A percentile compares a stretch with the other conserved stretches of the same genome.
Conservation (phyloP, 2,329 filamentous ascomycete species). For the Lecanoromycetidae sp. region DNA sequence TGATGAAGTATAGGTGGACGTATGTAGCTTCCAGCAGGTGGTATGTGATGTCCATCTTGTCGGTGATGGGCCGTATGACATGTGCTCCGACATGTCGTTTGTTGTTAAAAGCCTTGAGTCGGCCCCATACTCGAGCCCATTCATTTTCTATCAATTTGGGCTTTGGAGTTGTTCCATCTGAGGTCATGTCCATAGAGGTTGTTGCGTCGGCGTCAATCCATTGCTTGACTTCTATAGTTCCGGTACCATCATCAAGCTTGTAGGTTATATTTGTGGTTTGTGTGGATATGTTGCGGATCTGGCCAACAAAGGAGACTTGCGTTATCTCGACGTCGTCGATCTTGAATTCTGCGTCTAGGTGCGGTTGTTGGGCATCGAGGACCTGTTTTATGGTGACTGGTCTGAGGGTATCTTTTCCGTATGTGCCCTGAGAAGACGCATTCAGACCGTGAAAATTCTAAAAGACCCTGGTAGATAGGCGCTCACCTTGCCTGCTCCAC, state of each 20-base stretch:
- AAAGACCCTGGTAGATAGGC: background rate
- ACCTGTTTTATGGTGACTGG: constrained; percentile 95
- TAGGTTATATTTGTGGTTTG: constrained; percentile 88
- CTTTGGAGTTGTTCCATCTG: constrained; percentile 35
- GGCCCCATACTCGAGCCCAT: constrained; percentile 77
- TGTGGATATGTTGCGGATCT: constrained; percentile 75
- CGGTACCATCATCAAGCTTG: constrained; percentile 89
- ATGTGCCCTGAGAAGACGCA: constrained; percentile 24
- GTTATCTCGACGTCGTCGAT: constrained; percentile 67
- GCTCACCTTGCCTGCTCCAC: constrained; percentile 14
- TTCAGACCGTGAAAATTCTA: background rate
- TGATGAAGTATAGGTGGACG: constrained; percentile 72
- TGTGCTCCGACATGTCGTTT: constrained; percentile 72
- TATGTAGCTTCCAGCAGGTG: constrained; percentile 83
- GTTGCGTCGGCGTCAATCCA: constrained; percentile 57
- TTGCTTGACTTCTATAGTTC: constrained; percentile 78
- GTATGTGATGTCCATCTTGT: constrained; percentile 88
- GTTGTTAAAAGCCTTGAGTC: constrained; percentile 70
- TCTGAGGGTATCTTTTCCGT: constrained; percentile 73
- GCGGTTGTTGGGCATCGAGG: constrained; percentile 65
- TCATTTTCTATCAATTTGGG: constrained; percentile 55
- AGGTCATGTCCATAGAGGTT: constrained; percentile 35
- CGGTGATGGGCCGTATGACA: constrained; percentile 64
- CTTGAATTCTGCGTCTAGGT: constrained; percentile 63
- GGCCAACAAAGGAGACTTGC: constrained; percentile 71